Evolutionary conservation across 139 green algal genomes (phyloP).

Genomic region (Chlamydomonas urium): DNA sequence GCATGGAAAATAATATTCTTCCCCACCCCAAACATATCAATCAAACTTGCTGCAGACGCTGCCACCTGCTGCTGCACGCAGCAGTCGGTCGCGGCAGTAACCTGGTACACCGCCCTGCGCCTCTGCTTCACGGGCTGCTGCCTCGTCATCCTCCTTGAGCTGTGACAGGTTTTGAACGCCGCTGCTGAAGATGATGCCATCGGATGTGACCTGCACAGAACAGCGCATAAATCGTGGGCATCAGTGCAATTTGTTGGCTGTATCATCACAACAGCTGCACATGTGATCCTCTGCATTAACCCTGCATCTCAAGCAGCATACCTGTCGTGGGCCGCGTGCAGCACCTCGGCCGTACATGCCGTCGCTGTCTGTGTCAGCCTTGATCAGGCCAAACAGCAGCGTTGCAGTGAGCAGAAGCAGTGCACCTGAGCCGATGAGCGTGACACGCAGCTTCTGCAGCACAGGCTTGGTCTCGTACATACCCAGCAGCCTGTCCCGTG

Average conservation of each 20-base stretch:
- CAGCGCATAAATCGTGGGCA: no score
- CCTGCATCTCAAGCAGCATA: no score
- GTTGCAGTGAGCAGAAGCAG: conserved; percentile 42
- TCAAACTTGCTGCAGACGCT: conserved; percentile 25
- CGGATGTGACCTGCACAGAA: background rate
- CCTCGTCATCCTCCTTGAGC: conserved; percentile 57
- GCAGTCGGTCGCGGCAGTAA: conserved; percentile 53
- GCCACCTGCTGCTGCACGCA: conserved; percentile 17
- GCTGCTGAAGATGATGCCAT: conserved; percentile 43
- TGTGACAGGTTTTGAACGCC: conserved; percentile 42
- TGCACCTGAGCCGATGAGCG: conserved; percentile 46
- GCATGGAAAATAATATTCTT: conserved; percentile 2
- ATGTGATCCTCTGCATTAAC: no score
- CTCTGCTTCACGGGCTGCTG: conserved; percentile 53
- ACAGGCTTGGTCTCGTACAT: conserved; percentile 49
- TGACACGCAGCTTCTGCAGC: conserved; percentile 26
- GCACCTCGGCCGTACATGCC: conserved; percentile 11
- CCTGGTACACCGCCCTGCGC: conserved; percentile 38
- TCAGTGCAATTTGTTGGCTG: no score
- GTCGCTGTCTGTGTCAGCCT: conserved; percentile 3
- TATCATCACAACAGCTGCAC: no score
- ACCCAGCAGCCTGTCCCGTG: conserved; percentile 64
- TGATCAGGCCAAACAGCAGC: conserved; percentile 15
- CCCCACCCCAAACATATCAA: background rate
- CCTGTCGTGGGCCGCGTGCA: background rate